Evolutionary conservation across 306 rosid genomes (phyloP).

Genomic region (Morella rubra): DNA sequence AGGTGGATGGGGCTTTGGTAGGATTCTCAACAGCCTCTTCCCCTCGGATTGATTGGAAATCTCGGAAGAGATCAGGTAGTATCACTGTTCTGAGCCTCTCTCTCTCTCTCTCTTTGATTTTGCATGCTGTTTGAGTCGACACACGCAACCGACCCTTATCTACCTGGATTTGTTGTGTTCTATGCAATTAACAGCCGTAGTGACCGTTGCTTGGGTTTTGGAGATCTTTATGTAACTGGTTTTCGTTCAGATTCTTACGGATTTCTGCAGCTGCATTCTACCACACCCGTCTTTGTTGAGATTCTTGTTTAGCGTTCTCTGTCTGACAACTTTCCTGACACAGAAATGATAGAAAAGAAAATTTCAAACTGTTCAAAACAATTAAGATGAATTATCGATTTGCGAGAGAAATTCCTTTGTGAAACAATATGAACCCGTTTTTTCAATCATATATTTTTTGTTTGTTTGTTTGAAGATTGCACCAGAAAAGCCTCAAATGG

Average conservation of each 20-base stretch:
- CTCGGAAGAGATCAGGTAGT: slow-evolving; percentile 85
- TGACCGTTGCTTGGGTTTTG: background rate
- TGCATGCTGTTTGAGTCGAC: background rate
- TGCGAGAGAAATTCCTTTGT: background rate
- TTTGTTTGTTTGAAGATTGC: too few relatives aligned
- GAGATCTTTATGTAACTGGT: background rate
- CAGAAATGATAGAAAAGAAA: background rate
- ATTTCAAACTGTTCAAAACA: too few relatives aligned
- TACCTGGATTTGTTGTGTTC: background rate
- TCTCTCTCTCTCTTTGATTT: background rate
- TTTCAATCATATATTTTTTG: too few relatives aligned
- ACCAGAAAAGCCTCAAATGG: too few relatives aligned
- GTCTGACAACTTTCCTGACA: background rate
- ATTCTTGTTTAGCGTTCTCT: background rate
- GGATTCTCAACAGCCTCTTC: slow-evolving; percentile 71
- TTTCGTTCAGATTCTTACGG: background rate
- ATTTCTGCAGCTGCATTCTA: background rate
- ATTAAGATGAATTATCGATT: too few relatives aligned
- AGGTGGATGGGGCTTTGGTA: slow-evolving; percentile 54
- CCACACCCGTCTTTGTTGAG: background rate
- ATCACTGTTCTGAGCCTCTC: background rate
- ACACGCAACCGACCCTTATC: slow-evolving; percentile 1
- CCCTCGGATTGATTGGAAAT: slow-evolving; percentile 76
- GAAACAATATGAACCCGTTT: too few relatives aligned
- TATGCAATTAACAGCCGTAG: background rate